Conservation (phyloP, 495 filamentous ascomycete species). For the Penicillium taxi region DNA sequence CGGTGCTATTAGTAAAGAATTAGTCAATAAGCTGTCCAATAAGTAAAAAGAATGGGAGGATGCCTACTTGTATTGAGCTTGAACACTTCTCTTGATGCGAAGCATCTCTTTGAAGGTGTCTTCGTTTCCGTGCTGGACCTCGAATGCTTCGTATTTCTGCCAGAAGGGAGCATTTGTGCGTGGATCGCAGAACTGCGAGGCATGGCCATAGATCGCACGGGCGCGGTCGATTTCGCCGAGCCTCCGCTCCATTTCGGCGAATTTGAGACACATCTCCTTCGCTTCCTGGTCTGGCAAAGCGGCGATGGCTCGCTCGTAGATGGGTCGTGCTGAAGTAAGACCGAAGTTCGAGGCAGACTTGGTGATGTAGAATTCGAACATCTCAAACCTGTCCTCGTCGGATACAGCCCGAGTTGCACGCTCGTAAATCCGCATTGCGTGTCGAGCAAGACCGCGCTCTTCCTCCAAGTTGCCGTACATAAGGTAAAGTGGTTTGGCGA, state of each 20-base stretch:
- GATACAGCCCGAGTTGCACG: slow-evolving; percentile 91
- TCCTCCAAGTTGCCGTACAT: slow-evolving; percentile 99
- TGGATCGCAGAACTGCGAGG: slow-evolving; percentile 94
- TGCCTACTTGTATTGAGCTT: slow-evolving; percentile 84
- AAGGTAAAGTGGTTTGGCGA: slow-evolving; percentile 89
- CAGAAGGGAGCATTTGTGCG: slow-evolving; percentile 84
- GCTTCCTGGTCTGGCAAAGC: slow-evolving; percentile 90
- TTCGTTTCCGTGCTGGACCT: slow-evolving; percentile 96
- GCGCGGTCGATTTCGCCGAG: slow-evolving; percentile 96
- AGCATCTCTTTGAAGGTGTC: slow-evolving; percentile 99
- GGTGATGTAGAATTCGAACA: slow-evolving; percentile 99
- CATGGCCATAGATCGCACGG: slow-evolving; percentile 90
- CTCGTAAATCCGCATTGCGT: slow-evolving; percentile 99
- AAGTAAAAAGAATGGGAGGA: not conserved
- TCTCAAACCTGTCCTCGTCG: slow-evolving; percentile 89
- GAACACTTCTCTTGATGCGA: slow-evolving; percentile 91
- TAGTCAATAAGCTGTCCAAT: slow-evolving; percentile 13
- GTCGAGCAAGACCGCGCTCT: slow-evolving; percentile 88
- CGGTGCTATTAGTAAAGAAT: slow-evolving; percentile 54
- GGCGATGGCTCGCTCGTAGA: slow-evolving; percentile 92
- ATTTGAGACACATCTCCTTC: slow-evolving; percentile 96
- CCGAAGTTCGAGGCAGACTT: slow-evolving; percentile 98
- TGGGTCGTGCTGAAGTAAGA: slow-evolving; percentile 86
- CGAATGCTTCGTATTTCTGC: slow-evolving; percentile 95
- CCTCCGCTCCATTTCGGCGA: slow-evolving; percentile 95